Evolutionary conservation across 2,329 filamentous ascomycete species (phyloP), one percentile per base, ranked within the genome.

Genomic region (Xylariaceae sp.): DNA sequence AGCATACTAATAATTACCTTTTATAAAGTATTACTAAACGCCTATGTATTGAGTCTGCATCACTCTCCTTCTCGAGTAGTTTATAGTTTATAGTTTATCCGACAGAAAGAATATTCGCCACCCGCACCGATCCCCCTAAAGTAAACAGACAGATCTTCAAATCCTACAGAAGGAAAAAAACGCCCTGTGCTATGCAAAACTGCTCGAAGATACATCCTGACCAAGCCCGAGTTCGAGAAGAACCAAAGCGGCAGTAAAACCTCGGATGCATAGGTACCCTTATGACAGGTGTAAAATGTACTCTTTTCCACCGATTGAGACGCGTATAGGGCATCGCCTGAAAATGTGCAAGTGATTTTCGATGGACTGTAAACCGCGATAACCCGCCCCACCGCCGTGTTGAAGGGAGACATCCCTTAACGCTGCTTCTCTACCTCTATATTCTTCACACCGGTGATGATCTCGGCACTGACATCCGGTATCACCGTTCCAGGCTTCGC

Each of bases 371-470:
- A 3, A 33, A 17, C 21, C 5, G 13, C 16, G 4, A 8, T 16
- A 7, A 11, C 21, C 21, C 21, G 21, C 11, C 11, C 7, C 21
- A 7, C 7, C 11, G 11, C 11, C 7, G 21, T 24, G 11, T 11
- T 7, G 21, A 24, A 24, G 11, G 11, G 6, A 14, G 29, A 14
- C 18, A 31, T 9, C 23, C 32, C 24, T 32, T 13, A 43, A 15
- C 12, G 16, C 36, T 60, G 62, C 50, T 66, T 65, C 41, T 71
- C 67, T 24, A 76, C 47, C 36, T 65, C 63, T 36, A 81, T 57
- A 44, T 74, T 66, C 60, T 70, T 68, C 61, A 81, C 59, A 38
- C 77, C 77, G 13, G 76, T 79, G 38, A 81, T 79, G 18, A 77
- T 50, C 56, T 81, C 75, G 2, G 74, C 77, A 38, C 66, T 62